Evolutionary conservation across 78 protist species (phyloP).

Genomic region (Dictyostelium brefeldianum): DNA sequence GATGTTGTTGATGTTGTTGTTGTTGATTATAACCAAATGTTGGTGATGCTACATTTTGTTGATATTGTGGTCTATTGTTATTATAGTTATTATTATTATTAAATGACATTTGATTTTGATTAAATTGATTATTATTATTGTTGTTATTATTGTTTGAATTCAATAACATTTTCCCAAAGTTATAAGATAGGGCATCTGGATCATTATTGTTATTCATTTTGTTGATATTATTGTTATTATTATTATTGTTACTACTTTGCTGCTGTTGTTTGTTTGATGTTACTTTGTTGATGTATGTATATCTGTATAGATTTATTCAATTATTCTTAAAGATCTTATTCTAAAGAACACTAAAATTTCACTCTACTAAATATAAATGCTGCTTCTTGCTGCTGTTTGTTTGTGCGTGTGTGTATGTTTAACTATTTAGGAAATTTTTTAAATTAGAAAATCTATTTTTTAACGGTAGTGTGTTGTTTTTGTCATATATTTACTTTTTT

Average conservation of each 20-base stretch:
- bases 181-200: background rate
- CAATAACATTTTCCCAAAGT: background rate
- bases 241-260: background rate
- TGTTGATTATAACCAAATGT: background rate
- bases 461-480: too few relatives aligned
- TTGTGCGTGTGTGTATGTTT: background rate
- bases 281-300: background rate
- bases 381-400: background rate
- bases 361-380: background rate
- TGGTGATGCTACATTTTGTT: too few relatives aligned
- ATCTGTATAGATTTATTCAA: background rate
- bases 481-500: too few relatives aligned
- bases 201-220: background rate
- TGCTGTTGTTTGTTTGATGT: background rate
- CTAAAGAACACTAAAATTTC: slow-evolving; percentile 28
- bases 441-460: background rate
- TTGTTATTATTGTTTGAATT: too few relatives aligned
- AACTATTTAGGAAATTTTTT: background rate
- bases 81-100: too few relatives aligned
- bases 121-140: too few relatives aligned
- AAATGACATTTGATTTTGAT: too few relatives aligned
- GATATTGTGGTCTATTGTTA: too few relatives aligned
- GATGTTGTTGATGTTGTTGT: background rate
- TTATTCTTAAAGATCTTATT: slow-evolving; percentile 33
- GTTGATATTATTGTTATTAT: background rate